These are phyloP conservation scores for Echeveria elegans DNA, from an alignment of 164 flowering plant genomes.

Conservation along the genomic window DNA sequence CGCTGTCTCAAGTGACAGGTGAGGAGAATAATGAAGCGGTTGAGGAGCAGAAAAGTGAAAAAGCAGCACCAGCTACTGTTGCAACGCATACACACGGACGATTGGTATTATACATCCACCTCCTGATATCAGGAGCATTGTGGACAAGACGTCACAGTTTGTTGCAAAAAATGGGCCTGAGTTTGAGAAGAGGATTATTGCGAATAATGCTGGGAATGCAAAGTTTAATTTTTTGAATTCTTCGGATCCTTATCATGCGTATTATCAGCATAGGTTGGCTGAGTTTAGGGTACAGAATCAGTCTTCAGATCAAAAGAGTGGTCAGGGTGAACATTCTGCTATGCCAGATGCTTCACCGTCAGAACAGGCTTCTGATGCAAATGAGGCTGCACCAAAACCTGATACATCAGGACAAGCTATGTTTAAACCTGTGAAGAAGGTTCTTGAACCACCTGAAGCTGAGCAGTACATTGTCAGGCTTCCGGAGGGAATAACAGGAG, in stretches of 20 bases:
- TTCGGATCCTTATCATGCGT: slow-evolving; percentile 92
- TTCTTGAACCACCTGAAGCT: slow-evolving; percentile 87
- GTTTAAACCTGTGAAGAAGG: slow-evolving; percentile 60
- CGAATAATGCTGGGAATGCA: slow-evolving; percentile 69
- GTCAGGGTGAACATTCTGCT: slow-evolving; percentile 30
- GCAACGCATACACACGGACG: slow-evolving; percentile 83
- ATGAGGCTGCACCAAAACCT: slow-evolving; percentile 30
- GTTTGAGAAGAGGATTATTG: slow-evolving; percentile 83
- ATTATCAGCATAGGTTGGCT: slow-evolving; percentile 76
- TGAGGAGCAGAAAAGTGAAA: no score
- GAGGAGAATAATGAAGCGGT: slow-evolving; percentile 21
- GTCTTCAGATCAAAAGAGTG: slow-evolving; percentile 30
- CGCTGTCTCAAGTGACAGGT: slow-evolving; percentile 47
- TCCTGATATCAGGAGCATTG: slow-evolving; percentile 81
- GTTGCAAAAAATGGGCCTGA: slow-evolving; percentile 95
- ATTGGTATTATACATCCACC: slow-evolving; percentile 99
- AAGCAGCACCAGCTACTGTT: slow-evolving; percentile 36
- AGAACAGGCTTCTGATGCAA: slow-evolving; percentile 25
- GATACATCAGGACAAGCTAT: slow-evolving; percentile 42
- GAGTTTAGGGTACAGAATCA: slow-evolving; percentile 72
- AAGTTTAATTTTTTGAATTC: slow-evolving; percentile 82
- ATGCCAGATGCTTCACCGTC: slow-evolving; percentile 23
- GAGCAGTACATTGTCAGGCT: slow-evolving; percentile 90
- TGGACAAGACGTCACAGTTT: slow-evolving; percentile 82
- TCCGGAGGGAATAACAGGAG: slow-evolving; percentile 97